Evolutionary conservation across 371 early-diverging fungal species (phyloP), one percentile per base, ranked within the genome.

Genomic region (Rhizopus stolonifer): DNA sequence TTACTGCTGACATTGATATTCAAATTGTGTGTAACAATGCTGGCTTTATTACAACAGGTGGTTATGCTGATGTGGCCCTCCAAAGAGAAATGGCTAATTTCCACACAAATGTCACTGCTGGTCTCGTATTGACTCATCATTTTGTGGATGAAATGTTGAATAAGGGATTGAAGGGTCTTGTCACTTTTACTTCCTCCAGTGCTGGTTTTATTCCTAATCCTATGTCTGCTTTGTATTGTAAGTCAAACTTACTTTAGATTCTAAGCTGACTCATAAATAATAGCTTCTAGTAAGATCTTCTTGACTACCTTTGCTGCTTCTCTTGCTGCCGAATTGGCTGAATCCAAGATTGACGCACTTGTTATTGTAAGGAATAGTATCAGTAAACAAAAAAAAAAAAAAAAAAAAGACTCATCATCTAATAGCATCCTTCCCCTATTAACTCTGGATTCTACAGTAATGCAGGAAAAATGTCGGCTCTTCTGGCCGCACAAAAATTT

Each of bases 21-120:
- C 68, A 74, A 53, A 74, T 84, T 32, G 43, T 84, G 56, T 84
- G 83, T 64, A 83, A 82, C 67, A 84, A 84, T 61, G 85, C 85
- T 46, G 85, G 84, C 29, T 84, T 73, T 65, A 82, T 84, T 57
- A 72, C 73, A 9, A 72, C 80, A 9, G 83, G 83, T 21, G 65
- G 79, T 39, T 83, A 78, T 60, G 67, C 78, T 33, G 70, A 74
- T 56, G 61, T 69, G 8, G 48, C 75, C 31, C 38, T 72, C 18
- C 60, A 62, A 23, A 65, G 73, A 24, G 60, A 69, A 49, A 68
- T 77, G 65, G 72, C 79, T 42, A 81, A 83, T 43, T 77, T 70
- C 50, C 75, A 83, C 59, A 70, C 71, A 54, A 83, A 82, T 52
- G 80, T 79, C 24, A 83, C 81, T 3, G 64, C 81, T 46, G 60